Percentiles rank a stretch among this genome's conserved stretches.
Conservation (phyloP, 805 yeast genomes). For the Metschnikowia shivogae region DNA sequence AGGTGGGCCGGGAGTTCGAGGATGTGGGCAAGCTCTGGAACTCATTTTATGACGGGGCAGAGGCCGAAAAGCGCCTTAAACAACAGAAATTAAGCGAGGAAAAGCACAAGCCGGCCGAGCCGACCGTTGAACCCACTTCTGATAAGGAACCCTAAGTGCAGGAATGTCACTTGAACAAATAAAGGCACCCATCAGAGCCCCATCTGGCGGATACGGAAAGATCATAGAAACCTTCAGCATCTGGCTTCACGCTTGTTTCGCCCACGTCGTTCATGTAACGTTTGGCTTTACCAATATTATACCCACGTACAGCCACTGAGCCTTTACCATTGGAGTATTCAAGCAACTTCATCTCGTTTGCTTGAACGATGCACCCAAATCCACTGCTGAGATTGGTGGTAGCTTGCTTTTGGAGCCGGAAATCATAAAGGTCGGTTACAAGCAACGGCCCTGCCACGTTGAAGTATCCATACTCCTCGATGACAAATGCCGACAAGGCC, state of each 20-base stretch:
- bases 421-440: constrained; percentile 58
- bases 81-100: background rate
- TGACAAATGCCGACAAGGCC: constrained; percentile 45
- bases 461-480: constrained; percentile 45
- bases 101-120: background rate
- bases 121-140: background rate
- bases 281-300: constrained; percentile 52
- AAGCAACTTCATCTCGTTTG: constrained; percentile 54
- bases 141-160: background rate
- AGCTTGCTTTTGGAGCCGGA: constrained; percentile 39
- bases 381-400: constrained; percentile 25
- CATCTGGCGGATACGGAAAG: constrained; percentile 50
- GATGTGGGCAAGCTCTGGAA: constrained; percentile 69
- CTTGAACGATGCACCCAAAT: constrained; percentile 56
- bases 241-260: constrained; percentile 11
- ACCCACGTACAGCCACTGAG: constrained; percentile 56
- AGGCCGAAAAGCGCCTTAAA: constrained; percentile 6
- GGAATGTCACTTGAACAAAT: constrained; percentile 26
- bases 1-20: constrained; percentile 74
- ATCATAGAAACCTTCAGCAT: constrained; percentile 38
- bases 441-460: constrained; percentile 56
- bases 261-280: constrained; percentile 18
- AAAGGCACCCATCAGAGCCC: constrained; percentile 73
- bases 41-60: constrained; percentile 55
- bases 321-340: constrained; percentile 41